These are phyloP conservation scores for Candida endomychidarum DNA, from an alignment of 805 yeast genomes.

Conservation along the genomic window DNA sequence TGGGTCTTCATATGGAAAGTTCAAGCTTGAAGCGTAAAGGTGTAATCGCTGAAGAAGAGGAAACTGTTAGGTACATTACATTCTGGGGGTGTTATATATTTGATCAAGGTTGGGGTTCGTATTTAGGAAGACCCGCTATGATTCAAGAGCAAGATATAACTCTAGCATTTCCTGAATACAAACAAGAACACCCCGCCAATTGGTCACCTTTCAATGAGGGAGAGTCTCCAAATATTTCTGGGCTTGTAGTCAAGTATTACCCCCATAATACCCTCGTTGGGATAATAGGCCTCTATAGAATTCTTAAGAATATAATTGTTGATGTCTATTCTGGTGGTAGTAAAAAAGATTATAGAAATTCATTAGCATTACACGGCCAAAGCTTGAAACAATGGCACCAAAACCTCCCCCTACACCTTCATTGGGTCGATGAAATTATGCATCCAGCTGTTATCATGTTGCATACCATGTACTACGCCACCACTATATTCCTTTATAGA, in stretches of 20 bases:
- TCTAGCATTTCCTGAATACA: conserved; percentile 5
- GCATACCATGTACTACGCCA: conserved; percentile 14
- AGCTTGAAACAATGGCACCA: conserved; percentile 8
- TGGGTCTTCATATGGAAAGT: conserved; percentile 14
- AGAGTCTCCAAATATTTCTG: background rate
- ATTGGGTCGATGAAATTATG: background rate
- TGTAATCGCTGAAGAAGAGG: conserved; percentile 12
- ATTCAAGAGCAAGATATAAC: conserved; percentile 9
- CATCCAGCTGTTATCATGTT: conserved; percentile 15
- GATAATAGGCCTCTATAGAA: conserved; percentile 9
- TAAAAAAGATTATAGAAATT: conserved; percentile 6
- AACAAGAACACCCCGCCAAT: conserved; percentile 2
- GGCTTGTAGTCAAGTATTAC: conserved; percentile 2
- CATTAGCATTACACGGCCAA: conserved; percentile 3
- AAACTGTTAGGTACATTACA: conserved; percentile 9
- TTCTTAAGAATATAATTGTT: conserved; percentile 7
- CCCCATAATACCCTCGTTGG: conserved; percentile 11
- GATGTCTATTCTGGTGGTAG: conserved; percentile 8
- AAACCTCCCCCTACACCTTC: conserved; percentile 6
- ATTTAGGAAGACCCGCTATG: conserved; percentile 12
- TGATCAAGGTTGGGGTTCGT: conserved; percentile 15
- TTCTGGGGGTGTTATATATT: conserved; percentile 16
- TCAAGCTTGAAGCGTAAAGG: conserved; percentile 6
- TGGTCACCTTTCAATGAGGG: conserved; percentile 8
- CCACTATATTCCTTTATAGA: conserved; percentile 13